Evolutionary conservation across 192 early-diverging fungal species (phyloP).

Genomic region (Backusella australiensis): DNA sequence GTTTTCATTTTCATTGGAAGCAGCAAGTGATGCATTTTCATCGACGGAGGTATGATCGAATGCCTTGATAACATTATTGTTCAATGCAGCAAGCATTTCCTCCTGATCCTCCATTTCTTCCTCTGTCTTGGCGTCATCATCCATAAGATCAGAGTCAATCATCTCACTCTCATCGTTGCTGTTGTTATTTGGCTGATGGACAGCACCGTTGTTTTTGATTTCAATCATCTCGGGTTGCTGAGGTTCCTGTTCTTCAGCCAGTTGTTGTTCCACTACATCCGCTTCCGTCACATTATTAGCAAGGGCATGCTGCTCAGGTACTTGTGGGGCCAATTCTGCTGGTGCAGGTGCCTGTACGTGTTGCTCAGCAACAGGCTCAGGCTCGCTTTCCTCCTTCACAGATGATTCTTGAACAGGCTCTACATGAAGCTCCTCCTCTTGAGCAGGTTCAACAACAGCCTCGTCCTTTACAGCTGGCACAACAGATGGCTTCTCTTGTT

Average conservation of each 20-base stretch:
- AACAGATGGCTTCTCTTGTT: background rate
- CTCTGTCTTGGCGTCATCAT: background rate
- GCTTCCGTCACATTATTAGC: background rate
- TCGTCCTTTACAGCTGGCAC: background rate
- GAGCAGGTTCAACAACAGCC: background rate
- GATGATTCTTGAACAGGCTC: background rate
- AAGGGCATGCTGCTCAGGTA: background rate
- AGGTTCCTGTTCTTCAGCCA: background rate
- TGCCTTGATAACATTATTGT: conserved; percentile 7
- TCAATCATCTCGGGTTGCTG: conserved; percentile 7
- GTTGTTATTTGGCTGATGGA: background rate
- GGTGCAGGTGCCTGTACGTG: background rate
- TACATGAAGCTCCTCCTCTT: background rate
- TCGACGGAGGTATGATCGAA: background rate
- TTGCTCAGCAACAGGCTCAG: background rate
- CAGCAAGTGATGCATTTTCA: background rate
- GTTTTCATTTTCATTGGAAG: background rate
- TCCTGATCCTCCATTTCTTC: background rate
- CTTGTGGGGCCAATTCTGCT: background rate
- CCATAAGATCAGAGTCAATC: background rate
- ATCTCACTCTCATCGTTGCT: background rate
- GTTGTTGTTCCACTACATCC: background rate
- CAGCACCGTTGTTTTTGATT: background rate
- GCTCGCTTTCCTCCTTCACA: background rate
- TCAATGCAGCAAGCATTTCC: conserved; percentile 6